phyloP scores from a whole-genome alignment of 1,284 basidiomycete genomes.

The Cryptococcus maquisensis region DNA sequence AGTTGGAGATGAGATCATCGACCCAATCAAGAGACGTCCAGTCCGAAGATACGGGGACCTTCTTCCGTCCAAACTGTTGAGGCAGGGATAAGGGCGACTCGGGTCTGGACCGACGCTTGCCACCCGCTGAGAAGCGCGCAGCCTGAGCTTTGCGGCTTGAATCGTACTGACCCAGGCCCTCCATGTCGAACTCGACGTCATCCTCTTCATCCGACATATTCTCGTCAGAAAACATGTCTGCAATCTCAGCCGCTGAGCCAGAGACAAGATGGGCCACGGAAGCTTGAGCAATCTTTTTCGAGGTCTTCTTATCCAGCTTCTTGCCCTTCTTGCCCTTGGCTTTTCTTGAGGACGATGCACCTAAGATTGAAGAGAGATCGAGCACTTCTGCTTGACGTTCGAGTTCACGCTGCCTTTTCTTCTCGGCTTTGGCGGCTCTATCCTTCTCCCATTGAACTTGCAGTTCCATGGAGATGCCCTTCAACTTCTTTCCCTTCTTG shows the following conservation, averaged over 20 bases:
- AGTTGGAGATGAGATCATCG: conserved; percentile 65
- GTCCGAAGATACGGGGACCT: conserved; percentile 3
- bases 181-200: conserved; percentile 2
- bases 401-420: conserved; percentile 61
- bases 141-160: background rate
- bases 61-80: background rate
- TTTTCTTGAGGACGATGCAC: conserved; percentile 61
- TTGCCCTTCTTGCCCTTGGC: conserved; percentile 30
- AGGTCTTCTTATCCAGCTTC: conserved; percentile 30
- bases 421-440: conserved; percentile 71
- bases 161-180: background rate
- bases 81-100: too few relatives aligned
- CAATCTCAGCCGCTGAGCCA: conserved; percentile 35
- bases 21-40: conserved; percentile 41
- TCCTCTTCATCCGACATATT: conserved; percentile 29
- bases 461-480: conserved; percentile 60
- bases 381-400: conserved; percentile 55
- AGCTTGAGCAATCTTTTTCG: conserved; percentile 34
- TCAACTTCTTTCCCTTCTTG: conserved; percentile 52
- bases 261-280: conserved; percentile 41
- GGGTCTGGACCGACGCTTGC: conserved; percentile 5
- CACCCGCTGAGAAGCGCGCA: background rate
- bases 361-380: conserved; percentile 53
- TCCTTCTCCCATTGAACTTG: conserved; percentile 74
- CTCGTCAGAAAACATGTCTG: conserved; percentile 33